Conservation (phyloP, 164 flowering plant species). For the Saururus chinensis region DNA sequence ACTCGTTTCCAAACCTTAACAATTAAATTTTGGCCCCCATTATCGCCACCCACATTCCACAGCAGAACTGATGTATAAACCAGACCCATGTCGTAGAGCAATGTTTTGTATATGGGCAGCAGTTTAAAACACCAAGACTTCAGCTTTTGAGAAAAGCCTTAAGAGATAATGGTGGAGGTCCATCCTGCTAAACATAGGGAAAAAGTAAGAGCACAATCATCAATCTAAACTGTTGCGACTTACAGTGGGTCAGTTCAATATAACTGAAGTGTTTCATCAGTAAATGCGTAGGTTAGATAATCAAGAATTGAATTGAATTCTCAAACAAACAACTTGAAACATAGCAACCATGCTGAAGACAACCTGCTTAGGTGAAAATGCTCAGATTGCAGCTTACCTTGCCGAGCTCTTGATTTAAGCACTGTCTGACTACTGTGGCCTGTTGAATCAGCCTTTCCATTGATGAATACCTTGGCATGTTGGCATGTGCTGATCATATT, state of each 20-base stretch:
- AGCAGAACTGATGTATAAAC: not conserved
- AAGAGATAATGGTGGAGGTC: conserved; percentile 48
- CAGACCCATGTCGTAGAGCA: not conserved
- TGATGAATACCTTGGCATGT: conserved; percentile 63
- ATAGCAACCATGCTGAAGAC: not conserved
- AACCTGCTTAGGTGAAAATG: not conserved
- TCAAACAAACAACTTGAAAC: not conserved
- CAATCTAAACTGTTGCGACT: not conserved
- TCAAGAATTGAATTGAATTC: not conserved
- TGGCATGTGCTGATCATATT: conserved; percentile 49
- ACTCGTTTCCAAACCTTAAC: too few species aligned
- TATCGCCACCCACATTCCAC: not conserved
- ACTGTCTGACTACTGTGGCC: conserved; percentile 61
- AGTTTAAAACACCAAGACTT: not conserved
- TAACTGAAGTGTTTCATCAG: not conserved
- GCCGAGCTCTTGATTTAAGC: conserved; percentile 50
- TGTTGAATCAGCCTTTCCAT: conserved; percentile 91
- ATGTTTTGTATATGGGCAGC: not conserved
- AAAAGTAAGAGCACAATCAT: not conserved
- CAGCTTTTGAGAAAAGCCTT: conserved; percentile 64
- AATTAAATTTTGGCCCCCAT: too few species aligned
- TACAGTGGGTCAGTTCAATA: not conserved
- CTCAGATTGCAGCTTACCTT: conserved; percentile 40
- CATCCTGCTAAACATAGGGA: conserved; percentile 37
- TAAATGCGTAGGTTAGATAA: not conserved